phyloP scores from a whole-genome alignment of 352 stramenopile species.

The Phytophthora europaea region DNA sequence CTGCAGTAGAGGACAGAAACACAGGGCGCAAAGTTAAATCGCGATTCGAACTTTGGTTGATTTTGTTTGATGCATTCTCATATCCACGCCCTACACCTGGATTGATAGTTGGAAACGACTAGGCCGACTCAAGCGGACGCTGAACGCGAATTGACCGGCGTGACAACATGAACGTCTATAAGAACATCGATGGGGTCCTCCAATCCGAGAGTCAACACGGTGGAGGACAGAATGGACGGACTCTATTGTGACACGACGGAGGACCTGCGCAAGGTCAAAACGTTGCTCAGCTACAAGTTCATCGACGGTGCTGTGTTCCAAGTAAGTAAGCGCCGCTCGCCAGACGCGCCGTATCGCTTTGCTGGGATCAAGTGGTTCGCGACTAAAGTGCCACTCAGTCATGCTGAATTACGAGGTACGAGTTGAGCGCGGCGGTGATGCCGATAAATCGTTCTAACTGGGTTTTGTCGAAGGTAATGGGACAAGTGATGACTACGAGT shows the following conservation, averaged over 20 bases:
- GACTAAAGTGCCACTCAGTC: slow-evolving; percentile 33
- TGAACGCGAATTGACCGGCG: slow-evolving; percentile 43
- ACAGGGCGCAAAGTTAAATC: too few species aligned
- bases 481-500: too few species aligned
- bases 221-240: slow-evolving; percentile 36
- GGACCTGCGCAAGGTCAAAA: slow-evolving; percentile 43
- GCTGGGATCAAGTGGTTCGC: slow-evolving; percentile 56
- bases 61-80: too few species aligned
- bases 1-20: too few species aligned
- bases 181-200: slow-evolving; percentile 39
- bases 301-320: slow-evolving; percentile 46
- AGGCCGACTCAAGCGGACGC: slow-evolving; percentile 41
- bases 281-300: slow-evolving; percentile 47
- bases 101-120: too few species aligned
- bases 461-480: slow-evolving; percentile 24
- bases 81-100: too few species aligned
- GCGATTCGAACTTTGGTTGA: too few species aligned
- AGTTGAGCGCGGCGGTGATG: neutral
- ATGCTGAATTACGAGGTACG: slow-evolving; percentile 49
- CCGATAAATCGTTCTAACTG: neutral
- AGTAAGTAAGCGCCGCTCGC: slow-evolving; percentile 40
- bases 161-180: slow-evolving; percentile 45
- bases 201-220: slow-evolving; percentile 23
- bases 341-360: slow-evolving; percentile 37
- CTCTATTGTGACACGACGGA: slow-evolving; percentile 50